Percentiles rank a stretch among this genome's conserved stretches.
phyloP scores from a whole-genome alignment of 2,329 filamentous ascomycete species.

The Sporothrix schenckii region DNA sequence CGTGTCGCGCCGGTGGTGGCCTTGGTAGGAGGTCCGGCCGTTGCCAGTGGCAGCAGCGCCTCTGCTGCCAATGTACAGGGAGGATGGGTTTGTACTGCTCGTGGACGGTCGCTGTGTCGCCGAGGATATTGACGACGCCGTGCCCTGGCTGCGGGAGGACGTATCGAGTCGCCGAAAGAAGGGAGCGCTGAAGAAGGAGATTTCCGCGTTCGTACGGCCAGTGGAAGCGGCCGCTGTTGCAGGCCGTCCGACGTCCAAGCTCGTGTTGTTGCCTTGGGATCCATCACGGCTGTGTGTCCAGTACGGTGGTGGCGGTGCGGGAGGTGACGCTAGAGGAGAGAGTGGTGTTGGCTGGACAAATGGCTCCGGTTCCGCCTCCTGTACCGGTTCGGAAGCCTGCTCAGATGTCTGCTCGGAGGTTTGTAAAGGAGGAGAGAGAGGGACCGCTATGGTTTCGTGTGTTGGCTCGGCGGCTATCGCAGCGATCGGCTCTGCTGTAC shows the following conservation, averaged over 20 bases:
- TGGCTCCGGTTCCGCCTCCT: not conserved
- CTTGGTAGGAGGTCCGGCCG: not conserved
- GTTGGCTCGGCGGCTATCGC: not conserved
- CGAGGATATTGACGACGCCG: not conserved
- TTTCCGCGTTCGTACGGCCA: not conserved
- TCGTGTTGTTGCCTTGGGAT: not conserved
- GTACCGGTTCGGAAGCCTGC: not conserved
- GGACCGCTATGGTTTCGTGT: not conserved
- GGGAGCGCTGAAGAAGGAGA: conserved; percentile 21
- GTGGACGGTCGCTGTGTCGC: not conserved
- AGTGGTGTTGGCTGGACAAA: not conserved
- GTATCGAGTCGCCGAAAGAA: conserved; percentile 20
- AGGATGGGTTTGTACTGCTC: not conserved
- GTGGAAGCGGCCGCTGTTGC: not conserved
- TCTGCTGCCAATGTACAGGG: not conserved
- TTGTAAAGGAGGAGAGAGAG: not conserved
- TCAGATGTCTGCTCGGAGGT: not conserved
- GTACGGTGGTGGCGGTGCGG: conserved; percentile 32
- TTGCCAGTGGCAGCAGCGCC: not conserved
- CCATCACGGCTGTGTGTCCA: conserved; percentile 34
- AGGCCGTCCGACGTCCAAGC: not conserved
- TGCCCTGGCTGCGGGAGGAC: not conserved
- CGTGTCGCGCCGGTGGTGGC: conserved; percentile 30
- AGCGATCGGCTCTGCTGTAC: not conserved
- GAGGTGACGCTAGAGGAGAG: not conserved